Conservation (phyloP, 2,329 filamentous ascomycete genomes). For the Diaporthe caulivora region DNA sequence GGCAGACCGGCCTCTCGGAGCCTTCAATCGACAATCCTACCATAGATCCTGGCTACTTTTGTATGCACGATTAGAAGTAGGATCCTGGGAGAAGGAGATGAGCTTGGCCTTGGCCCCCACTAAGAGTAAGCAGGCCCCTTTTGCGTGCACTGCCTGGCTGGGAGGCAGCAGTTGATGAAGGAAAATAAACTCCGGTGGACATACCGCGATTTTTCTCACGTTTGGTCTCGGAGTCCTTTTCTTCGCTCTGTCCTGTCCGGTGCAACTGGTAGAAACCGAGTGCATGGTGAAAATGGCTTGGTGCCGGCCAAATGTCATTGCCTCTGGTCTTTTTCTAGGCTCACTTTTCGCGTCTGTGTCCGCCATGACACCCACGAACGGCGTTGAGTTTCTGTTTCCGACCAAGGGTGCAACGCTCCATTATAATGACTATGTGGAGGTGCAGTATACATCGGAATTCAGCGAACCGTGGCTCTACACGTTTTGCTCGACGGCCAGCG, state of each 20-base stretch:
- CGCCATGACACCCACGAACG: constrained; percentile 23
- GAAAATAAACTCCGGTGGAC: neutral
- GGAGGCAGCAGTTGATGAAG: neutral
- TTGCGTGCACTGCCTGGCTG: neutral
- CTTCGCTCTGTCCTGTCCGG: neutral
- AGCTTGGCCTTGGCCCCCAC: constrained; percentile 26
- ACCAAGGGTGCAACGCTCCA: constrained; percentile 28
- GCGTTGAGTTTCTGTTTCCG: constrained; percentile 31
- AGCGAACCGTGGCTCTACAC: constrained; percentile 21
- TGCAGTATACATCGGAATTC: constrained; percentile 31
- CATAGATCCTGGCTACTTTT: neutral
- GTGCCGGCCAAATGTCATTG: neutral
- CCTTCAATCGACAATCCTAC: constrained; percentile 11
- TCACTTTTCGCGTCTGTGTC: neutral
- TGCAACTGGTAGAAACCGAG: neutral
- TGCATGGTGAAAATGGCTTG: neutral
- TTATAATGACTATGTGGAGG: constrained; percentile 33
- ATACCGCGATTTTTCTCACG: neutral
- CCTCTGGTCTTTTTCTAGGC: neutral
- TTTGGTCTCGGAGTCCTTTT: neutral
- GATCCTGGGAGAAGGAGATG: constrained; percentile 6
- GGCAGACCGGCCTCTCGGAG: neutral
- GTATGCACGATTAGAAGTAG: neutral
- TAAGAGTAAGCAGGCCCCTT: constrained; percentile 15
- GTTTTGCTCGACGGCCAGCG: constrained; percentile 20